These are phyloP conservation scores for Candida gorgasii DNA, from an alignment of 805 yeast genomes.

Conservation along the genomic window DNA sequence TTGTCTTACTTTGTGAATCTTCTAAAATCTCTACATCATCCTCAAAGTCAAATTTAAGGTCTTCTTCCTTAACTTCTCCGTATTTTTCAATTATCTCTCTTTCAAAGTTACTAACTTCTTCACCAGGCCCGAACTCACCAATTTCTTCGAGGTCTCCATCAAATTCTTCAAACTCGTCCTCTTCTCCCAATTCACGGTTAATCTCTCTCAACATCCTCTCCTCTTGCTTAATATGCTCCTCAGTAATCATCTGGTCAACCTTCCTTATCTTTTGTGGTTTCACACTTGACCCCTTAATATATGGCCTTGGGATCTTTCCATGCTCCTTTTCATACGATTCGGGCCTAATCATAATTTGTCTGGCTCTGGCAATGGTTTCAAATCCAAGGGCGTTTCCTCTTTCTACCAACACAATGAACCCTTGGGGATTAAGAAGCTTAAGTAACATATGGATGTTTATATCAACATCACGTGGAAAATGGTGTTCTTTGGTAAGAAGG, in stretches of 20 bases:
- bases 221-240: conserved; percentile 35
- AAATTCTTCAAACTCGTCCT: conserved; percentile 2
- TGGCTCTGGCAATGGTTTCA: conserved; percentile 84
- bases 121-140: background rate
- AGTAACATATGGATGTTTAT: conserved; percentile 59
- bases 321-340: conserved; percentile 56
- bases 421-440: conserved; percentile 69
- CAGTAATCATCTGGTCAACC: conserved; percentile 37
- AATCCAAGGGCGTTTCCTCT: conserved; percentile 90
- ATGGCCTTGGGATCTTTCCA: conserved; percentile 72
- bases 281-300: conserved; percentile 49
- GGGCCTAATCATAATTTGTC: conserved; percentile 89
- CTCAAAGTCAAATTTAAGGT: conserved; percentile 50
- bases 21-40: conserved; percentile 26
- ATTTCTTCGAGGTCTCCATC: background rate
- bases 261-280: conserved; percentile 41
- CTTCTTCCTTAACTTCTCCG: conserved; percentile 46
- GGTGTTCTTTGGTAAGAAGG: conserved; percentile 56
- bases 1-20: conserved; percentile 13
- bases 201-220: conserved; percentile 28
- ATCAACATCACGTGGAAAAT: conserved; percentile 76
- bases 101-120: conserved; percentile 12
- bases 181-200: conserved; percentile 23
- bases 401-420: conserved; percentile 77
- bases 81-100: conserved; percentile 31